These are phyloP conservation scores for Boletus reticulatus DNA, from an alignment of 768 basidiomycete genomes.

Conservation along the genomic window DNA sequence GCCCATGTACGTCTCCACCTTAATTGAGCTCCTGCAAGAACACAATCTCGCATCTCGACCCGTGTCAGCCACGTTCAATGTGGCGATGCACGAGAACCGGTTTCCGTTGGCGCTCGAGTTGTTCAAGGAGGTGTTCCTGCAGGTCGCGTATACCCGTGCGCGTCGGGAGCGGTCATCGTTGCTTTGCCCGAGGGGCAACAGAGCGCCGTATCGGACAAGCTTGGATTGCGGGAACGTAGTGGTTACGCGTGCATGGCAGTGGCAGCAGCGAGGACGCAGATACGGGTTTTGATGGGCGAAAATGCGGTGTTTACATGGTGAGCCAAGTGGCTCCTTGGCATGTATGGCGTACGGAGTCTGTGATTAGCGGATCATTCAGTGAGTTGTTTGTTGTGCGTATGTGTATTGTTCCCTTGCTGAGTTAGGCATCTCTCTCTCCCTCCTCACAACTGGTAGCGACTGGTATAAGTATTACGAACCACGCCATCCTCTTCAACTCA, in stretches of 20 bases:
- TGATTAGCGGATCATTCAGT: conserved; percentile 67
- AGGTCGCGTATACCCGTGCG: conserved; percentile 77
- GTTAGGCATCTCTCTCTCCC: no score
- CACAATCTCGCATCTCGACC: conserved; percentile 27
- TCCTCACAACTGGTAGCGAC: conserved; percentile 38
- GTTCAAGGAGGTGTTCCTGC: conserved; percentile 74
- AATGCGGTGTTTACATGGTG: conserved; percentile 85
- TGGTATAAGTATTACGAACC: conserved; percentile 63
- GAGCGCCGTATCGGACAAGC: conserved; percentile 43
- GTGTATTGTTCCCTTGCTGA: not conserved
- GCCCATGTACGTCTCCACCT: conserved; percentile 37
- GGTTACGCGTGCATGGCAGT: conserved; percentile 24
- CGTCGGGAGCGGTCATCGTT: conserved; percentile 77
- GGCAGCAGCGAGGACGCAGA: conserved; percentile 14
- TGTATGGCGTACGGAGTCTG: conserved; percentile 66
- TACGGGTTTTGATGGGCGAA: no score
- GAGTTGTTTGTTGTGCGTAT: not conserved
- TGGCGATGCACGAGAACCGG: conserved; percentile 48
- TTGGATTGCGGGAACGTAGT: conserved; percentile 63
- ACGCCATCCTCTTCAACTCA: conserved; percentile 54
- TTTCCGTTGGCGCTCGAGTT: conserved; percentile 76
- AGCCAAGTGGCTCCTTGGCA: conserved; percentile 85
- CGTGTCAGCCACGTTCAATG: conserved; percentile 61
- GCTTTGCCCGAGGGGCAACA: conserved; percentile 40
- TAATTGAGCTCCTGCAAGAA: conserved; percentile 30